Evolutionary conservation across 371 early-diverging fungal species (phyloP).

Genomic region (Rhizopus stolonifer): DNA sequence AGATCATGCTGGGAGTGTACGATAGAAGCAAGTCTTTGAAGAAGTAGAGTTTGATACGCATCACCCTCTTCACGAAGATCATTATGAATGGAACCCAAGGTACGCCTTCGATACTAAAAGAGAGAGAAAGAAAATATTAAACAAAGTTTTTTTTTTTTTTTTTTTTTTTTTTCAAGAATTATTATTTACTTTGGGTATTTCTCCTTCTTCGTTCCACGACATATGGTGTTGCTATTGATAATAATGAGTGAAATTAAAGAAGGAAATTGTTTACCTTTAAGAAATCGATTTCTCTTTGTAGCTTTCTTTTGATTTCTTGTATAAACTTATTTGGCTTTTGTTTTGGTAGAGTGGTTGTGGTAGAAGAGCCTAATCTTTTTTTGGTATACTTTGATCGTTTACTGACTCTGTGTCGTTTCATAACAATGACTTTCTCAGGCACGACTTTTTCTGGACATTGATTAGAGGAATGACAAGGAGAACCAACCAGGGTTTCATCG

Average conservation of each 20-base stretch:
- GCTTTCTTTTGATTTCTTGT: slow-evolving; percentile 11
- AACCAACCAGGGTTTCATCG: slow-evolving; percentile 14
- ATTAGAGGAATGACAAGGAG: slow-evolving; percentile 5
- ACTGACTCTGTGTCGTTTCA: slow-evolving; percentile 11
- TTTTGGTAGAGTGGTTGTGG: slow-evolving; percentile 2
- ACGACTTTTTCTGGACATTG: not conserved
- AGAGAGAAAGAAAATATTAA: not conserved
- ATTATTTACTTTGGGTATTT: not conserved
- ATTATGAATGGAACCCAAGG: slow-evolving; percentile 9
- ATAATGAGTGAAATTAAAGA: too few species aligned
- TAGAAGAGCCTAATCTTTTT: slow-evolving; percentile 10
- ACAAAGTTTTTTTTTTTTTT: not conserved
- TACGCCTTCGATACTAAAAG: slow-evolving; percentile 14
- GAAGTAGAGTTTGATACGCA: not conserved
- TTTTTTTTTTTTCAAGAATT: not conserved
- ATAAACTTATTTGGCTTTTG: slow-evolving; percentile 6
- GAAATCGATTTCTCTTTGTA: slow-evolving; percentile 17
- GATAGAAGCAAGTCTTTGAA: slow-evolving; percentile 8
- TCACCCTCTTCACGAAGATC: slow-evolving; percentile 2
- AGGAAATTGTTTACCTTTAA: slow-evolving; percentile 1
- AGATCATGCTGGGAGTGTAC: slow-evolving; percentile 42
- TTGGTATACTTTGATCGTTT: slow-evolving; percentile 12
- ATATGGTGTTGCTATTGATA: slow-evolving; percentile 2
- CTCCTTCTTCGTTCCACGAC: not conserved
- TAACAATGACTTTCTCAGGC: slow-evolving; percentile 9